phyloP scores from a whole-genome alignment of 192 early-diverging fungal species.

The Coemansia guatemalensis region DNA sequence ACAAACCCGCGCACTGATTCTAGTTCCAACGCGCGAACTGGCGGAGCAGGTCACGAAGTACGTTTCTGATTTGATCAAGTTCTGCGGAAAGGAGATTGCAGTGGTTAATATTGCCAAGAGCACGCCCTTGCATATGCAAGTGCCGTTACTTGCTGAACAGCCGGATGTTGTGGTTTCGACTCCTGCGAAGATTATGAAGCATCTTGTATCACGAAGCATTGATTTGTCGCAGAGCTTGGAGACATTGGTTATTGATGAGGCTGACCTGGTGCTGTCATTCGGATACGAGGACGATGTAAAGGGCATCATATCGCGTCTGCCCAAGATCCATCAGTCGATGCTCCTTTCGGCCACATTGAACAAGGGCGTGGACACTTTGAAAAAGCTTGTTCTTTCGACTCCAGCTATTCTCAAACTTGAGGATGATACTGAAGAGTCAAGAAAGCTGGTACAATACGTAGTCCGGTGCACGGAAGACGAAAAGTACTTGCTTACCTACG shows the following conservation, averaged over 20 bases:
- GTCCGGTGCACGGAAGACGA: constrained; percentile 75
- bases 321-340: constrained; percentile 88
- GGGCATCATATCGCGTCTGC: constrained; percentile 69
- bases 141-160: constrained; percentile 71
- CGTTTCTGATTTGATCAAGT: constrained; percentile 70
- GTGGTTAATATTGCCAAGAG: constrained; percentile 36
- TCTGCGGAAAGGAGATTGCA: constrained; percentile 57
- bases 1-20: constrained; percentile 63
- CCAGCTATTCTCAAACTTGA: constrained; percentile 86
- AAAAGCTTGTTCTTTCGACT: constrained; percentile 79
- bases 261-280: constrained; percentile 91
- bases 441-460: constrained; percentile 74
- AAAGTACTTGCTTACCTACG: constrained; percentile 85
- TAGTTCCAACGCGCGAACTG: constrained; percentile 95
- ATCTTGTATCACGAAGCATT: constrained; percentile 63
- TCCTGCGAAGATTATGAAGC: constrained; percentile 76
- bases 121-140: constrained; percentile 49
- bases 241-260: constrained; percentile 94
- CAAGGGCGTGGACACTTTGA: constrained; percentile 83
- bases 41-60: constrained; percentile 88
- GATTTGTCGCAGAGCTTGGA: constrained; percentile 62
- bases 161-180: constrained; percentile 92
- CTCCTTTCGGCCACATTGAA: constrained; percentile 94
- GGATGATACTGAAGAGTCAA: constrained; percentile 63
- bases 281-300: constrained; percentile 90